These are phyloP conservation scores for Pezizomycotina sp. DNA, from an alignment of 2,329 filamentous ascomycete genomes.

Conservation along the genomic window DNA sequence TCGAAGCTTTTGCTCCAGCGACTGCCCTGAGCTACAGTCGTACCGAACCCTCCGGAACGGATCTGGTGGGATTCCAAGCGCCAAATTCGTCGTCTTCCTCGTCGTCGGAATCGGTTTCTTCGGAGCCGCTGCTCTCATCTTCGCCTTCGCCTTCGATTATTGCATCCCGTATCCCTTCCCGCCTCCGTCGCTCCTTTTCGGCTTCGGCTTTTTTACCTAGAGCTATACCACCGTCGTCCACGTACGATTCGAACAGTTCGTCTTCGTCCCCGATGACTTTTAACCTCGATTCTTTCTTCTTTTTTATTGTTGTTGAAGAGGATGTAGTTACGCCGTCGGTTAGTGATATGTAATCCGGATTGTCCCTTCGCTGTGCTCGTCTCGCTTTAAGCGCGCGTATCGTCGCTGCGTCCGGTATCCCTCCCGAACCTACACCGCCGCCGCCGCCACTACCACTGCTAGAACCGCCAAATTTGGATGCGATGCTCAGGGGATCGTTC, in stretches of 20 bases:
- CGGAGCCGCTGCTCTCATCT: no score
- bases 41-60: constrained; percentile 15
- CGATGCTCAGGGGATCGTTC: no score
- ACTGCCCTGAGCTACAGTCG: constrained; percentile 12
- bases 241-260: constrained; percentile 16
- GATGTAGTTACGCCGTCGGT: constrained; percentile 4
- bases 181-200: constrained; percentile 10
- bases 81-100: constrained; percentile 4
- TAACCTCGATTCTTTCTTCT: no score
- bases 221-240: constrained; percentile 15
- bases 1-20: constrained; percentile 10
- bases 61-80: constrained; percentile 13
- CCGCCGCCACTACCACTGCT: no score
- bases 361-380: constrained; percentile 12
- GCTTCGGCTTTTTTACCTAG: constrained; percentile 9
- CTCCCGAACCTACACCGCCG: no score
- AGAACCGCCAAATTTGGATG: no score
- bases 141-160: constrained; percentile 18
- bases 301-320: no score
- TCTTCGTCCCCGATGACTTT: constrained; percentile 14
- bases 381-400: constrained; percentile 16
- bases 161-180: constrained; percentile 12
- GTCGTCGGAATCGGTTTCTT: constrained; percentile 5
- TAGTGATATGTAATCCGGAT: constrained; percentile 17
- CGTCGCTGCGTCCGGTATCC: constrained; percentile 13